These are phyloP conservation scores for Primulina tabacum DNA, from an alignment of 257 asterid species.

Conservation along the genomic window DNA sequence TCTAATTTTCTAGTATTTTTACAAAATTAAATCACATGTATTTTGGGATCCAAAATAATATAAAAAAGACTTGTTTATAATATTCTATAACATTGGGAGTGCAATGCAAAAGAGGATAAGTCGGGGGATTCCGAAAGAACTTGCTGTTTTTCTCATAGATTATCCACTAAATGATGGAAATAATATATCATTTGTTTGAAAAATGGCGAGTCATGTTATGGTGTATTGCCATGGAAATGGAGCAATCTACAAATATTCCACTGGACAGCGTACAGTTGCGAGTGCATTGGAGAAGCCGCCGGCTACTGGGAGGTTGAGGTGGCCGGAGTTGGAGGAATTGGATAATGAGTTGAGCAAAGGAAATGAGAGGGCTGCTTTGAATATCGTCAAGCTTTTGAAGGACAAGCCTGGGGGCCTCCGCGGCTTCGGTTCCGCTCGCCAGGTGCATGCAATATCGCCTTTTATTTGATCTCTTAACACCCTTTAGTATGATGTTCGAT, in stretches of 20 bases:
- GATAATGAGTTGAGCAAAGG: constrained; percentile 75
- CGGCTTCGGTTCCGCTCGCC: constrained; percentile 86
- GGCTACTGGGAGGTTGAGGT: constrained; percentile 25
- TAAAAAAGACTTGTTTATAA: too few relatives aligned
- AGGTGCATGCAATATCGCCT: constrained; percentile 47
- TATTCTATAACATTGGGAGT: background rate
- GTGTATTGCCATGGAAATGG: background rate
- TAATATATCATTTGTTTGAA: too few relatives aligned
- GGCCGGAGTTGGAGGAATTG: constrained; percentile 59
- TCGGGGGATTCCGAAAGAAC: background rate
- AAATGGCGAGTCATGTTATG: background rate
- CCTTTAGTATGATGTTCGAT: background rate
- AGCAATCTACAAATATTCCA: background rate
- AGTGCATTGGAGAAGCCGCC: background rate
- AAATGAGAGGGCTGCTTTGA: constrained; percentile 70
- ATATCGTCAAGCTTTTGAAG: constrained; percentile 62
- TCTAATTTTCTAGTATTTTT: too few relatives aligned
- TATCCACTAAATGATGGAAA: background rate
- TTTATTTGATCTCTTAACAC: background rate
- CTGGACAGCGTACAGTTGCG: background rate
- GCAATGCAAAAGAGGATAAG: background rate
- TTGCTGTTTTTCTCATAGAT: background rate
- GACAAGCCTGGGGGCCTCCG: constrained; percentile 65
- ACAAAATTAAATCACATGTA: too few relatives aligned
- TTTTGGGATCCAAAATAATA: too few relatives aligned